These are phyloP conservation scores for Trichoderma atroviride DNA, from an alignment of 2,329 filamentous ascomycete species.

Conservation along the genomic window DNA sequence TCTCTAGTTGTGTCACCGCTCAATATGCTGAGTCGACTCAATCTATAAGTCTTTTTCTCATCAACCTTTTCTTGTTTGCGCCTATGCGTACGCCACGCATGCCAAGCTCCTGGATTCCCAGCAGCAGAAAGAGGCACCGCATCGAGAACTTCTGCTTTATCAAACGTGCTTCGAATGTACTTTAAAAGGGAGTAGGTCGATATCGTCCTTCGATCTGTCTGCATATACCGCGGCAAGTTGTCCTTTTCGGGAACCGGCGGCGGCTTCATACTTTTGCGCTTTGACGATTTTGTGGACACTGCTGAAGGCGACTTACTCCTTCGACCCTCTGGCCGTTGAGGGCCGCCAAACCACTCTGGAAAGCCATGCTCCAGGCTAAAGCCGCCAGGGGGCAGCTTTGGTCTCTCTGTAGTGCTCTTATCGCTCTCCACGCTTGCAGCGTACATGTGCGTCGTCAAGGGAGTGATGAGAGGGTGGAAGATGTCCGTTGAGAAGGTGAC, in stretches of 20 bases:
- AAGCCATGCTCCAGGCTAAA: constrained; percentile 92
- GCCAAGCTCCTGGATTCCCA: constrained; percentile 89
- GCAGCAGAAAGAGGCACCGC: constrained; percentile 77
- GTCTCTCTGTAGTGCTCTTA: constrained; percentile 81
- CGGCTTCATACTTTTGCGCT: constrained; percentile 38
- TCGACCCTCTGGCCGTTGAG: constrained; percentile 47
- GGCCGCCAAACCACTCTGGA: constrained; percentile 80
- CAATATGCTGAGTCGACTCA: neutral
- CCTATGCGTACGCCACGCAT: constrained; percentile 82
- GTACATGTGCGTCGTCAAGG: constrained; percentile 93
- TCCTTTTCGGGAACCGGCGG: constrained; percentile 35
- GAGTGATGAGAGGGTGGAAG: constrained; percentile 91
- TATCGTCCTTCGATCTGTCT: constrained; percentile 47
- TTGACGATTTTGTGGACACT: constrained; percentile 19
- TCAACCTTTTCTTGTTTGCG: constrained; percentile 37
- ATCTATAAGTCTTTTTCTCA: neutral
- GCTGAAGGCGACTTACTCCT: constrained; percentile 33
- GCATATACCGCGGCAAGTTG: constrained; percentile 43
- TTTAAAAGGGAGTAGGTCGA: constrained; percentile 70
- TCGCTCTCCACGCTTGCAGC: constrained; percentile 74
- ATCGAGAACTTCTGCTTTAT: constrained; percentile 75
- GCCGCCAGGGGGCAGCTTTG: constrained; percentile 81
- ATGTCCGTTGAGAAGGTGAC: constrained; percentile 91
- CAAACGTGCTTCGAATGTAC: constrained; percentile 83
- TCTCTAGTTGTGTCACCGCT: neutral